Base-by-base conservation (phyloP, 1,139 yeast species). In the Pichia sp. region DNA sequence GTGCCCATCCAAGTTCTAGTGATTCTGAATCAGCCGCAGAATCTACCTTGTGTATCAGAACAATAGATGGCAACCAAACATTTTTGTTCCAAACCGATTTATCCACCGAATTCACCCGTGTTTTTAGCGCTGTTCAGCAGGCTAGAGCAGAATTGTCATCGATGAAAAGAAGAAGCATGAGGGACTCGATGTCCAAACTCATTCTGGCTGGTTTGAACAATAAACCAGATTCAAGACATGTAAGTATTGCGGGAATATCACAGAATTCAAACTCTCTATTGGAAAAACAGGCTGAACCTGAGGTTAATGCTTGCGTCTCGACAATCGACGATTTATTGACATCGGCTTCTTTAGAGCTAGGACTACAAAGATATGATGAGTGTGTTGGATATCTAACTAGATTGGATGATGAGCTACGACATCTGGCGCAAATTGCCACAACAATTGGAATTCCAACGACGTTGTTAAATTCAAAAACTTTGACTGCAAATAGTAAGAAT, bases 31-130 rank as follows among this genome's bases (percentile, higher is more conserved):
- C 52, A 8, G 29, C 41, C 7, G 50, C 60, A 5, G 61, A 70
- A 26, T 76, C 77, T 57, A 72, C 77, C 19, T 71, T 82, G 53
- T 78, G 79, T 58, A 69, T 85, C 54, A 75, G 75, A 47, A 73
- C 77, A 36, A 72, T 72, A 53, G 75, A 53, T 34, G 44, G 49
- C 4, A 48, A 81, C 2, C 68, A 79, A 57, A 75, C 81, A 52
- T 85, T 78, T 64, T 79, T 85, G 2, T 87, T 81, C 65, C 85
- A 83, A 62, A 80, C 90, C 2, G 89, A 86, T 60, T 74, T 84
- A 56, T 71, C 75, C 55, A 84, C 80, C 55, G 86, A 84, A 61
- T 84, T 78, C 63, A 66, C 72, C n/a, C 79, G 79, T 59, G 75
- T 88, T 8, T 71, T 81, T 45, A 78, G 78, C 30, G 83, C 85